phyloP scores from a whole-genome alignment of 1,139 yeast genomes.

The Candida frijolesensis region DNA sequence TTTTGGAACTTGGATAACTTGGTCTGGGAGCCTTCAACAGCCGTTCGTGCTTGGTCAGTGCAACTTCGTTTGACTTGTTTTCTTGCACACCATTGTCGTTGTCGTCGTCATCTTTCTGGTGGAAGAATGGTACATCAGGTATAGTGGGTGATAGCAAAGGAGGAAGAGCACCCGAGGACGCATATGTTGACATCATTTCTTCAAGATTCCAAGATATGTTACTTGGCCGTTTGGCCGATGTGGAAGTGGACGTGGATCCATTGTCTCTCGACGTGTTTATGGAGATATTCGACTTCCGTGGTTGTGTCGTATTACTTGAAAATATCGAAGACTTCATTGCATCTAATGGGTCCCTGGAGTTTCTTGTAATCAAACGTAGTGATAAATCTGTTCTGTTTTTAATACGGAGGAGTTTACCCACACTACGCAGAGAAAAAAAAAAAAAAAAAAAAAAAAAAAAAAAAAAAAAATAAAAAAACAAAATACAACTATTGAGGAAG shows the following conservation, averaged over 20 bases:
- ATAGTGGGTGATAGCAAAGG: slow-evolving; percentile 46
- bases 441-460: too few relatives aligned
- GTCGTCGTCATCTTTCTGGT: neutral
- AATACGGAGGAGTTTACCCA: neutral
- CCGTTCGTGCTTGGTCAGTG: neutral
- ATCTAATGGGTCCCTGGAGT: neutral
- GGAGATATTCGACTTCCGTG: slow-evolving; percentile 20
- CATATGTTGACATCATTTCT: slow-evolving; percentile 40
- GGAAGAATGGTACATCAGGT: slow-evolving; percentile 23
- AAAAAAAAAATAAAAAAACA: too few relatives aligned
- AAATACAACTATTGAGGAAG: too few relatives aligned
- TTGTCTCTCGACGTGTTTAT: slow-evolving; percentile 15
- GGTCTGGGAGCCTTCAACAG: slow-evolving; percentile 12
- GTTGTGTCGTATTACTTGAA: slow-evolving; percentile 25
- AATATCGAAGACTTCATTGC: slow-evolving; percentile 35
- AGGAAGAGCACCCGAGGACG: slow-evolving; percentile 39
- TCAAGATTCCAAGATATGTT: slow-evolving; percentile 42
- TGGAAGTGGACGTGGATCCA: slow-evolving; percentile 10
- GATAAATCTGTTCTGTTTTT: neutral
- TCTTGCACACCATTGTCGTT: slow-evolving; percentile 1
- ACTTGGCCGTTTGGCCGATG: slow-evolving; percentile 1
- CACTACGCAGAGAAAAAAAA: too few relatives aligned
- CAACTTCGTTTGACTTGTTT: neutral
- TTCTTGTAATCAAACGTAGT: neutral
- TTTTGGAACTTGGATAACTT: slow-evolving; percentile 10